Conservation (phyloP, 768 basidiomycete genomes). For the Pisolithus marmoratus region DNA sequence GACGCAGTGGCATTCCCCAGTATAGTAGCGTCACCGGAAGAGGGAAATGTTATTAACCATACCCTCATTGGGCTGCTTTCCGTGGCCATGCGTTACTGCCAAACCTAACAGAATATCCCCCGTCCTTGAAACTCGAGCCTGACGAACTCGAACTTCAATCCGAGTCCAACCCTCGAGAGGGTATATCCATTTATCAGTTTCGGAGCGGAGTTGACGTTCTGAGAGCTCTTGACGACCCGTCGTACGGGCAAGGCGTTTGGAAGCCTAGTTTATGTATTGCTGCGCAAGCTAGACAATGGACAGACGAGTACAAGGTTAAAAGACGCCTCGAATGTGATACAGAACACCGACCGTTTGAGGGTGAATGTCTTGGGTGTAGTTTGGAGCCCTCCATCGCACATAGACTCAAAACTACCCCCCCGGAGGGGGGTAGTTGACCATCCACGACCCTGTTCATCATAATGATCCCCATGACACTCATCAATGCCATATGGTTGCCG, state of each 20-base stretch:
- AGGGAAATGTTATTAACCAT: constrained; percentile 1
- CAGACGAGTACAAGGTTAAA: neutral
- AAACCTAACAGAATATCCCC: constrained; percentile 7
- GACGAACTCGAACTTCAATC: constrained; percentile 5
- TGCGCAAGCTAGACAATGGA: constrained; percentile 46
- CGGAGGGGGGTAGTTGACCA: too few relatives aligned
- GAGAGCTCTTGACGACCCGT: constrained; percentile 51
- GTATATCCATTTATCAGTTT: constrained; percentile 38
- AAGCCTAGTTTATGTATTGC: constrained; percentile 63
- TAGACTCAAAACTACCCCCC: too few relatives aligned
- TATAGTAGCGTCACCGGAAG: constrained; percentile 2
- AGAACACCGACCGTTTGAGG: constrained; percentile 37
- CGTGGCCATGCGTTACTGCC: constrained; percentile 3
- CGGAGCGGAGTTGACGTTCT: constrained; percentile 39
- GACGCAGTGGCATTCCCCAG: constrained; percentile 8
- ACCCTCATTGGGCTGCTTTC: neutral
- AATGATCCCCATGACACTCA: too few relatives aligned
- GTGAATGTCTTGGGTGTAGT: constrained; percentile 32
- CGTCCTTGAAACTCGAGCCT: constrained; percentile 5
- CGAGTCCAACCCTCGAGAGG: constrained; percentile 28
- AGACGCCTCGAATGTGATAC: neutral
- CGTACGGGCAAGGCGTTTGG: constrained; percentile 64
- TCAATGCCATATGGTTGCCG: too few relatives aligned
- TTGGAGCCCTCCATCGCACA: too few relatives aligned
- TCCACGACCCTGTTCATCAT: too few relatives aligned